Evolutionary conservation across 176 grass and related monocot genomes (phyloP).

Genomic region (Pharus latifolius): DNA sequence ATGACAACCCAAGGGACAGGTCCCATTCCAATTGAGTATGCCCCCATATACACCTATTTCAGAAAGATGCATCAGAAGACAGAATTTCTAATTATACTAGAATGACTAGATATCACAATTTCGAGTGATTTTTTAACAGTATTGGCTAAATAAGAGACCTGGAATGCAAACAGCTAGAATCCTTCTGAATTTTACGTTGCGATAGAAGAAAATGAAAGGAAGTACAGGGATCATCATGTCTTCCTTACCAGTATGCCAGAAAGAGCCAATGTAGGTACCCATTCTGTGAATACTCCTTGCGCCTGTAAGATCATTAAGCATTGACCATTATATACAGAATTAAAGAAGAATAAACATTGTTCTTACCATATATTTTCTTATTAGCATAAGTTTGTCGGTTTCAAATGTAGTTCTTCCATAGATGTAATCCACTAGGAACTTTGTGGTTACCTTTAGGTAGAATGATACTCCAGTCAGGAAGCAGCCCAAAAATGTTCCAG

Average conservation of each 20-base stretch:
- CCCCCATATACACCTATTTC: constrained; percentile 50
- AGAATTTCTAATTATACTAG: neutral
- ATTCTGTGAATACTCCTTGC: constrained; percentile 39
- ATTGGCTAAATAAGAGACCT: too few species aligned
- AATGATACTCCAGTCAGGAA: constrained; percentile 62
- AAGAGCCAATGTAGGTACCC: constrained; percentile 52
- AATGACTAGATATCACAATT: neutral
- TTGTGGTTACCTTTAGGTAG: constrained; percentile 52
- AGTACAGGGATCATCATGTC: neutral
- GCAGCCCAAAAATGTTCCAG: constrained; percentile 61
- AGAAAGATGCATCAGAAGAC: neutral
- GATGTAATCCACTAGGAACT: neutral
- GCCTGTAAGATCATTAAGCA: constrained; percentile 27
- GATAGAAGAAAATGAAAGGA: neutral
- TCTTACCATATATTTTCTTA: neutral
- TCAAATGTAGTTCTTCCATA: neutral
- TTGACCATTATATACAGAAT: constrained; percentile 6
- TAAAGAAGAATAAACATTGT: neutral
- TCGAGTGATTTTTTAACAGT: neutral
- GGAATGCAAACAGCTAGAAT: neutral
- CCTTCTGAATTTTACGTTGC: neutral
- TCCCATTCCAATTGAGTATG: constrained; percentile 82
- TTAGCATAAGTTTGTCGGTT: neutral
- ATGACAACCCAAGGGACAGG: constrained; percentile 81
- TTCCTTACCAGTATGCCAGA: constrained; percentile 59